Conservation (phyloP, 2,329 filamentous ascomycete genomes). For the Pseudohalonectria lignicola region DNA sequence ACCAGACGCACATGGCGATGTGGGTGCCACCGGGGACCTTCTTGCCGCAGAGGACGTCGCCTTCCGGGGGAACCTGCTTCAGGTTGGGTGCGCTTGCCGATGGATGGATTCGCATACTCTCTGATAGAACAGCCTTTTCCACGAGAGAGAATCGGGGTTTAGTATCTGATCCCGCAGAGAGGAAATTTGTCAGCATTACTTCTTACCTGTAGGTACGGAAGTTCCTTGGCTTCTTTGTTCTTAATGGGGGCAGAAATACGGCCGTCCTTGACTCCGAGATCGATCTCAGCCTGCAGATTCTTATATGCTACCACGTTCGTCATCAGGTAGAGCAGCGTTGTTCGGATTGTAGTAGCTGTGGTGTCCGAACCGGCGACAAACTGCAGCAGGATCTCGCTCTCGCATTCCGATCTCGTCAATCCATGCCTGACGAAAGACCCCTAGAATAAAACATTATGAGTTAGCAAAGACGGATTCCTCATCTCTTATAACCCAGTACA, state of each 20-base stretch:
- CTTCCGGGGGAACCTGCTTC: constrained; percentile 1
- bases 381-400: constrained; percentile 13
- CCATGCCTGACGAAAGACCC: constrained; percentile 12
- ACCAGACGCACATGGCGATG: background rate
- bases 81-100: background rate
- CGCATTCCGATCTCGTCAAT: constrained; percentile 13
- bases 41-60: background rate
- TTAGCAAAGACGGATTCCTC: no score
- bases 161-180: no score
- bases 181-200: no score
- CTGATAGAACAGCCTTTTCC: constrained; percentile 3
- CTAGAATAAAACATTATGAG: no score
- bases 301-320: background rate
- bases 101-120: constrained; percentile 2
- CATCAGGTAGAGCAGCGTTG: constrained; percentile 2
- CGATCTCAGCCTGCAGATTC: constrained; percentile 5
- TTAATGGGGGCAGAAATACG: constrained; percentile 1
- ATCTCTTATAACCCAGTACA: no score
- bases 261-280: constrained; percentile 1
- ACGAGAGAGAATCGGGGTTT: background rate
- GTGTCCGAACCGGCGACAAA: constrained; percentile 1
- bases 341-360: background rate
- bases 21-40: constrained; percentile 3
- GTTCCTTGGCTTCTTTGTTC: constrained; percentile 1
- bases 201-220: constrained; percentile 5